These are phyloP conservation scores for Lactarius quietus DNA, from an alignment of 768 basidiomycete genomes.

Conservation along the genomic window DNA sequence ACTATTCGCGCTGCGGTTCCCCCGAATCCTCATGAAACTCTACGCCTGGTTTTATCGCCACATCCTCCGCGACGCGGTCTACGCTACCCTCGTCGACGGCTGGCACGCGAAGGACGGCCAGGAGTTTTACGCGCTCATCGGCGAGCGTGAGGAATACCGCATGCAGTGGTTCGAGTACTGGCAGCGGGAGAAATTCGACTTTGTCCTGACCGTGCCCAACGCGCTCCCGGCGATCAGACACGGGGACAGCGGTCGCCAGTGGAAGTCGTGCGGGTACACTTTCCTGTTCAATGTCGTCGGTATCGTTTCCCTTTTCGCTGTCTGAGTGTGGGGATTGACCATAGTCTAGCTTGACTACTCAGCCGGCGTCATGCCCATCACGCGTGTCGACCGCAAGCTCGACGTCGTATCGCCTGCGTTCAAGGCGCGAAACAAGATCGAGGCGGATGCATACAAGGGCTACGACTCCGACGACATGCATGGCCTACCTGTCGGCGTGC, in stretches of 20 bases:
- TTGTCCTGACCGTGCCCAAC: slow-evolving; percentile 58
- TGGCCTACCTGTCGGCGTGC: slow-evolving; percentile 65
- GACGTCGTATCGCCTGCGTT: slow-evolving; percentile 41
- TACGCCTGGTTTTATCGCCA: slow-evolving; percentile 52
- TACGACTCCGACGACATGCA: slow-evolving; percentile 64
- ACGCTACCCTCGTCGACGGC: slow-evolving; percentile 50
- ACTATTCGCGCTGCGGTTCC: slow-evolving; percentile 42
- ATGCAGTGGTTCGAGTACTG: slow-evolving; percentile 40
- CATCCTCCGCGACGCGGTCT: slow-evolving; percentile 48
- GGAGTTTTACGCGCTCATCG: slow-evolving; percentile 50
- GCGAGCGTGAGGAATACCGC: slow-evolving; percentile 41
- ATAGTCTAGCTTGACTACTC: slow-evolving; percentile 45
- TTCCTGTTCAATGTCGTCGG: slow-evolving; percentile 65
- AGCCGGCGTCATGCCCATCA: slow-evolving; percentile 59
- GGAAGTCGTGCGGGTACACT: slow-evolving; percentile 53
- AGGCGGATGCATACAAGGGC: slow-evolving; percentile 44
- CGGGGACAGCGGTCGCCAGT: slow-evolving; percentile 51
- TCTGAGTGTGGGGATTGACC: slow-evolving; percentile 5
- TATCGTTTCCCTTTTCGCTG: background rate
- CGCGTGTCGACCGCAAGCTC: slow-evolving; percentile 42
- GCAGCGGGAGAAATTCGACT: slow-evolving; percentile 52
- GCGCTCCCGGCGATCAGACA: slow-evolving; percentile 58
- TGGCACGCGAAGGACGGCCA: slow-evolving; percentile 47
- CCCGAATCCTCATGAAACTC: slow-evolving; percentile 43
- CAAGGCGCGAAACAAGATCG: slow-evolving; percentile 41